Conservation (phyloP, 2,329 filamentous ascomycete species). For the Stromatinia cepivora region DNA sequence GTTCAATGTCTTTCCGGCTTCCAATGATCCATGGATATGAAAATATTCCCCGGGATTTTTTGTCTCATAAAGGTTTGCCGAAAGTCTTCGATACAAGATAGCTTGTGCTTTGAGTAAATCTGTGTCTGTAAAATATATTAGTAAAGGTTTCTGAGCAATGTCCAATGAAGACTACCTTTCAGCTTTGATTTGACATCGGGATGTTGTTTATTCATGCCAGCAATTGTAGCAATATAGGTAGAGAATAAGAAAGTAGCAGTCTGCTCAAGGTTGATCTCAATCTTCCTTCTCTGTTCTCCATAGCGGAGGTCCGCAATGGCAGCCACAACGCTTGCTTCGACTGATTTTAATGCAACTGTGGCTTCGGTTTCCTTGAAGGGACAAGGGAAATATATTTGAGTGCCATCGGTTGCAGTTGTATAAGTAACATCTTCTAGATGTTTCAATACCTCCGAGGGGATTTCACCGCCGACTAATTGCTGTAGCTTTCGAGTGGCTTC, state of each 20-base stretch:
- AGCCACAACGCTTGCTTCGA: constrained; percentile 53
- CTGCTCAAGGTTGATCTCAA: constrained; percentile 54
- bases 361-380: constrained; percentile 51
- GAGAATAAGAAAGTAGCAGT: constrained; percentile 58
- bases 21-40: constrained; percentile 73
- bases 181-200: constrained; percentile 49
- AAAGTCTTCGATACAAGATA: constrained; percentile 68
- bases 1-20: constrained; percentile 66
- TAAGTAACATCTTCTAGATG: constrained; percentile 34
- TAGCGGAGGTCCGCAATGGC: constrained; percentile 57
- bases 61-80: constrained; percentile 70
- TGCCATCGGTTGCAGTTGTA: constrained; percentile 35
- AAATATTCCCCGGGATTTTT: constrained; percentile 67
- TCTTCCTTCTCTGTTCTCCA: constrained; percentile 45
- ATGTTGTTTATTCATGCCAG: constrained; percentile 51
- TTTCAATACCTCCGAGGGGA: constrained; percentile 31
- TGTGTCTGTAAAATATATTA: constrained; percentile 54
- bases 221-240: constrained; percentile 57
- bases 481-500: constrained; percentile 32
- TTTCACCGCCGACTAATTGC: constrained; percentile 28
- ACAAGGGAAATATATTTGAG: constrained; percentile 47
- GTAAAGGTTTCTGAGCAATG: background rate
- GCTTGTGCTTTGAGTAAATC: constrained; percentile 71
- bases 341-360: constrained; percentile 47
- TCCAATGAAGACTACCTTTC: constrained; percentile 40